A percentile compares a stretch with the other conserved stretches of the same genome.
These are phyloP conservation scores for Drechslerella dactyloides DNA, from an alignment of 2,329 filamentous ascomycete species.

Conservation along the genomic window DNA sequence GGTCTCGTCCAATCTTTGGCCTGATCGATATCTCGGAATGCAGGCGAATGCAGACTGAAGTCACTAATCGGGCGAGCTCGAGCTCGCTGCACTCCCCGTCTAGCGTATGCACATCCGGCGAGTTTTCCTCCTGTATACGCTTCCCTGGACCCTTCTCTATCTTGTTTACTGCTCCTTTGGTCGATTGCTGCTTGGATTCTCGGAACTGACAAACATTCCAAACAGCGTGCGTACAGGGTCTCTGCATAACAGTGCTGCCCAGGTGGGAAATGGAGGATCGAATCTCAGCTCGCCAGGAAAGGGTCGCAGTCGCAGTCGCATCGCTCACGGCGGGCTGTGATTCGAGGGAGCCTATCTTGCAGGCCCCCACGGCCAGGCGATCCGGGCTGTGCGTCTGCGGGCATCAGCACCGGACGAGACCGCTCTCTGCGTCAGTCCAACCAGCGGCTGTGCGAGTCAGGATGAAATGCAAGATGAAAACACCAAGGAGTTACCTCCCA, in stretches of 20 bases:
- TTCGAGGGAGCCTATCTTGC: too few species aligned
- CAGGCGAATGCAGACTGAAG: neutral
- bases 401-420: neutral
- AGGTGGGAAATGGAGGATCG: too few species aligned
- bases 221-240: too few species aligned
- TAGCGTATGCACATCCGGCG: neutral
- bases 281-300: too few species aligned
- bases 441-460: neutral
- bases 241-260: too few species aligned
- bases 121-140: neutral
- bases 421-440: neutral
- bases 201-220: neutral
- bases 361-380: too few species aligned
- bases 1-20: conserved; percentile 1
- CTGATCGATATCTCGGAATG: neutral
- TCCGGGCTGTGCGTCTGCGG: neutral
- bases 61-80: neutral
- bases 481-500: neutral
- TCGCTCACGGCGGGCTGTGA: too few species aligned
- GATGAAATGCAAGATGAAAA: neutral
- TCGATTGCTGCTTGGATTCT: neutral
- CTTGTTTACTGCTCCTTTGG: conserved; percentile 6
- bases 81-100: too few species aligned
- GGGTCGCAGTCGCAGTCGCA: too few species aligned
- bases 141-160: neutral